Evolutionary conservation across 306 rosid genomes (phyloP), one percentile per base, ranked within the genome.

Genomic region (Ochetophila trinervis): DNA sequence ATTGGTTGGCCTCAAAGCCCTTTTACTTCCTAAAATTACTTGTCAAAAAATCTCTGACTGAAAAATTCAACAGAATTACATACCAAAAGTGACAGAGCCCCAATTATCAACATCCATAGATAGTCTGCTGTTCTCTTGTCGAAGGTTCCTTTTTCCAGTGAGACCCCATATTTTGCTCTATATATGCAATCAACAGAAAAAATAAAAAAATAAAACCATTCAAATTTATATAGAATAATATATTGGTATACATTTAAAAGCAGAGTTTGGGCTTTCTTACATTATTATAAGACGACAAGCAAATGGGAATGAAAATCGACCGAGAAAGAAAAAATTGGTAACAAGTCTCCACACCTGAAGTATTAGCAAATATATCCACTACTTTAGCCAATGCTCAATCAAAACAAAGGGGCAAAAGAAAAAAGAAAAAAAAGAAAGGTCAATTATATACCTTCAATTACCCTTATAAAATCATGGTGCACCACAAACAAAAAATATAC

Each of bases 51-150:
- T 13, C 1, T 13, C 0, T 8, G 15, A 17, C 0, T 19, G n/a
- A 53, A 54, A 42, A 15, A 42, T 53, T 9, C 40, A 16, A 6
- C 77, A 2, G 4, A 27, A 27, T 27, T 27, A 27, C 32, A 35
- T 79, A 87, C 96, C 84, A 89, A 64, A 83, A 89, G 91, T 53
- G 89, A 85, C 59, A 85, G 52, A 23, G 96, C 86, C 53, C 94
- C 94, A 72, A 87, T 77, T 52, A 83, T 44, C 30, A 89, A 57
- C 94, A 89, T 89, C 91, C 91, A 89, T 48, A 81, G 72, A 67
- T 71, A 89, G 73, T 89, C 91, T 17, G 89, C 94, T 35, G 94
- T 89, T 77, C 91, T 82, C 79, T 85, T 87, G 78, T 89, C 87
- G 83, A 85, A 89, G 18, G 96, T 76, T 0, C 87, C 87, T 78